Percentiles rank a stretch among this genome's conserved stretches.
phyloP scores from a whole-genome alignment of 371 early-diverging fungal genomes.

The Mortierella sp. region DNA sequence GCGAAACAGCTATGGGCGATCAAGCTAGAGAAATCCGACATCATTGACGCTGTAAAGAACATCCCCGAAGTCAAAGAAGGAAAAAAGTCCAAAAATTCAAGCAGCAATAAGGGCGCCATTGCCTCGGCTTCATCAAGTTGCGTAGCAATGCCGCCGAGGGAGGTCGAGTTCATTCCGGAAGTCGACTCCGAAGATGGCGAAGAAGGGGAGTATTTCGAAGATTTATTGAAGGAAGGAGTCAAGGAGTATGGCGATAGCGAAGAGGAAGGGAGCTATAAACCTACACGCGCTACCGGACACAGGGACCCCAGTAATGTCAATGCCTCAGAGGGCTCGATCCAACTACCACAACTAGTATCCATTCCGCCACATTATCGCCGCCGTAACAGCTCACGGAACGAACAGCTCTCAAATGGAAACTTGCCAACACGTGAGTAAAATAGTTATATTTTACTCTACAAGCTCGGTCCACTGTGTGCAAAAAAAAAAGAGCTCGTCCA shows the following conservation, averaged over 20 bases:
- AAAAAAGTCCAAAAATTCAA: too few relatives aligned
- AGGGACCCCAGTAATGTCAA: slow-evolving; percentile 15
- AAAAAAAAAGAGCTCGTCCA: too few relatives aligned
- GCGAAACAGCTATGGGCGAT: neutral
- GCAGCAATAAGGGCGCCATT: too few relatives aligned
- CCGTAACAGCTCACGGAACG: neutral
- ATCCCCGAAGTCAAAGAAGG: too few relatives aligned
- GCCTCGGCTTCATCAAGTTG: neutral
- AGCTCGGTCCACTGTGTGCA: too few relatives aligned
- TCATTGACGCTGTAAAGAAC: neutral
- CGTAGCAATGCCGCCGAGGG: neutral
- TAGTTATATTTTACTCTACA: too few relatives aligned
- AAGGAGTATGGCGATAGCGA: slow-evolving; percentile 14
- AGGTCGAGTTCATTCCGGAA: slow-evolving; percentile 9
- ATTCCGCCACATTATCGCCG: neutral
- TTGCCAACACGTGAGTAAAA: neutral
- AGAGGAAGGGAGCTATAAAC: neutral
- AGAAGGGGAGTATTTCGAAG: slow-evolving; percentile 4
- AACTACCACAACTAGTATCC: slow-evolving; percentile 15
- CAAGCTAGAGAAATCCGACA: too few relatives aligned
- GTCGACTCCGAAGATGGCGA: slow-evolving; percentile 15
- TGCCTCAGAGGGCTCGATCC: slow-evolving; percentile 8
- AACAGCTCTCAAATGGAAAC: neutral
- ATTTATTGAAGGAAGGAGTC: slow-evolving; percentile 6
- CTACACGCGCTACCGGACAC: neutral